Percentiles rank a stretch among this genome's conserved stretches.
These are phyloP conservation scores for Clonostachys sp. DNA, from an alignment of 2,329 filamentous ascomycete genomes.

Conservation along the genomic window DNA sequence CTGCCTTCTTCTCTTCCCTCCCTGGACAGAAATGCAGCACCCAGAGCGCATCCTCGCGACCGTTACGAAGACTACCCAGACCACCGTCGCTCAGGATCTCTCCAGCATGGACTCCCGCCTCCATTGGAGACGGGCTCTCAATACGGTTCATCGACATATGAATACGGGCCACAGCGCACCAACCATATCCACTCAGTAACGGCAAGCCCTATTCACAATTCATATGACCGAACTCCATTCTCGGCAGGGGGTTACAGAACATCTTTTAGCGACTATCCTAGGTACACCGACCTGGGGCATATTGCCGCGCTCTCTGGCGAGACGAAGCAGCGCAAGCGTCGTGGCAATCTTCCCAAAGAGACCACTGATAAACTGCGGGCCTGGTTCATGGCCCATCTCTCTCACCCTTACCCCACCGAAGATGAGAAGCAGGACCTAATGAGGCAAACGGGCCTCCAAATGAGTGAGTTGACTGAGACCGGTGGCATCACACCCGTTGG, in stretches of 20 bases:
- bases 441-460: conserved; percentile 68
- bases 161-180: conserved; percentile 36
- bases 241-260: conserved; percentile 29
- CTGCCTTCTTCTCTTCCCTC: conserved; percentile 25
- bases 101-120: background rate
- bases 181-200: conserved; percentile 40
- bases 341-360: conserved; percentile 87
- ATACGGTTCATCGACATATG: conserved; percentile 14
- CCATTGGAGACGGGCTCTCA: background rate
- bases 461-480: conserved; percentile 53
- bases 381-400: conserved; percentile 75
- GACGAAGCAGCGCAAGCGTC: conserved; percentile 53
- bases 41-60: conserved; percentile 21
- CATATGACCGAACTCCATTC: conserved; percentile 38
- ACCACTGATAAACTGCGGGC: conserved; percentile 75
- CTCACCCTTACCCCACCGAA: conserved; percentile 82
- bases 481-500: too few relatives aligned
- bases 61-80: conserved; percentile 27
- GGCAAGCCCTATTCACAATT: conserved; percentile 29
- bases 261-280: conserved; percentile 30
- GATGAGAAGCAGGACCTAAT: conserved; percentile 84
- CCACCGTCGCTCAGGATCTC: conserved; percentile 11
- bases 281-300: background rate
- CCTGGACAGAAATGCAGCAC: conserved; percentile 25
- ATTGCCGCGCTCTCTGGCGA: conserved; percentile 10